These are phyloP conservation scores for Acacia melanoxylon DNA, from an alignment of 306 rosid genomes.

Conservation along the genomic window DNA sequence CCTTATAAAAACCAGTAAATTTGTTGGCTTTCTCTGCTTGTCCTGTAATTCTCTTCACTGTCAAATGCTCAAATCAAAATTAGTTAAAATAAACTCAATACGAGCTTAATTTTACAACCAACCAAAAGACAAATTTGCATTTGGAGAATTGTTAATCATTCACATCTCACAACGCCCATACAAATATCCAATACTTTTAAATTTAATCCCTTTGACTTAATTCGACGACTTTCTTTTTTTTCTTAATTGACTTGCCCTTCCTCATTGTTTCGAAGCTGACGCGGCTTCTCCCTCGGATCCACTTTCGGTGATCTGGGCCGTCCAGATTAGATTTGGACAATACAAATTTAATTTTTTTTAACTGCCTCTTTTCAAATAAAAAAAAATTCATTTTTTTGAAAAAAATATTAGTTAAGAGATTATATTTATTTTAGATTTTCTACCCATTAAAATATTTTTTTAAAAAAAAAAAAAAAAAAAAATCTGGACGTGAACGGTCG, in stretches of 20 bases:
- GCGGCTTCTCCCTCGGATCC: neutral
- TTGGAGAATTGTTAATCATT: neutral
- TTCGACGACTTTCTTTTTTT: neutral
- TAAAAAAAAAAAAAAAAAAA: too few relatives aligned
- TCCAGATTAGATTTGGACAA: too few relatives aligned
- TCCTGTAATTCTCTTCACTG: neutral
- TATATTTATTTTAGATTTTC: too few relatives aligned
- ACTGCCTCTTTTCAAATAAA: too few relatives aligned
- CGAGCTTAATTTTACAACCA: neutral
- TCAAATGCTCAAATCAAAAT: neutral
- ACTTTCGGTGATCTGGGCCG: too few relatives aligned
- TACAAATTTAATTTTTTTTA: too few relatives aligned
- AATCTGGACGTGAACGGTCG: too few relatives aligned
- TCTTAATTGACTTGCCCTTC: neutral
- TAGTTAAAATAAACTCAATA: neutral
- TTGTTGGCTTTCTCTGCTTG: neutral
- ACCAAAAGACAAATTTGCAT: neutral
- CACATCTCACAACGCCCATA: neutral
- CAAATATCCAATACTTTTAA: neutral
- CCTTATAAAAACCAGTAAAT: too few relatives aligned
- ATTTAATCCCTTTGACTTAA: neutral
- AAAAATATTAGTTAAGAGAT: too few relatives aligned
- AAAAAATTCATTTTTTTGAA: too few relatives aligned
- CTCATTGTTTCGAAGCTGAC: conserved; percentile 9
- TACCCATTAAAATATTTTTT: too few relatives aligned